Evolutionary conservation across 441 rosid species (phyloP).

Genomic region (Pelargonium cotyledonis): DNA sequence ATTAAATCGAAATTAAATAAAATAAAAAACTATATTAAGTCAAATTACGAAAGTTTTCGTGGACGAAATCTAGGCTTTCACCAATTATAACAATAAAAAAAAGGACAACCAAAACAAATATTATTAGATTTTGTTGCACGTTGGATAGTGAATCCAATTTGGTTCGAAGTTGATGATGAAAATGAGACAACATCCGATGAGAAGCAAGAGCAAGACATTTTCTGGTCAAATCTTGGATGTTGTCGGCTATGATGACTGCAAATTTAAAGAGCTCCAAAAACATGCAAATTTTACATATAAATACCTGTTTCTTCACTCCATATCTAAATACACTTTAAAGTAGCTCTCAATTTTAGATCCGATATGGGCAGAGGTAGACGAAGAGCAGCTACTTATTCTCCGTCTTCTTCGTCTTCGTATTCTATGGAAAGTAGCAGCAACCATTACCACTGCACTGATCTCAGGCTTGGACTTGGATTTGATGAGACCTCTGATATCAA

Average conservation of each 20-base stretch:
- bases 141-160: too few species aligned
- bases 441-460: conserved; percentile 4
- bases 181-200: too few species aligned
- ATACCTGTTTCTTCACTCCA: background rate
- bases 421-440: background rate
- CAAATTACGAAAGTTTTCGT: too few species aligned
- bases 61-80: too few species aligned
- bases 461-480: background rate
- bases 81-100: too few species aligned
- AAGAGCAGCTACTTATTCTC: background rate
- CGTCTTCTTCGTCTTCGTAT: background rate
- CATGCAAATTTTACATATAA: background rate
- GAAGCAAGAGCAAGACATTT: background rate
- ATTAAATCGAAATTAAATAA: too few species aligned
- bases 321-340: too few species aligned
- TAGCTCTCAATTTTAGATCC: background rate
- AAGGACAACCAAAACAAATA: too few species aligned
- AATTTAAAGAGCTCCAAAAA: background rate
- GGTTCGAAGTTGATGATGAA: too few species aligned
- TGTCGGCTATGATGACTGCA: conserved; percentile 6
- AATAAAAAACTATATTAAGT: too few species aligned
- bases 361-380: background rate
- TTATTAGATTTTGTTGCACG: too few species aligned
- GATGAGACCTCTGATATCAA: too few species aligned
- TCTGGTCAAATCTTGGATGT: conserved; percentile 5